These are phyloP conservation scores for Sistotremastrum niveocremeum DNA, from an alignment of 768 basidiomycete species.

Conservation along the genomic window DNA sequence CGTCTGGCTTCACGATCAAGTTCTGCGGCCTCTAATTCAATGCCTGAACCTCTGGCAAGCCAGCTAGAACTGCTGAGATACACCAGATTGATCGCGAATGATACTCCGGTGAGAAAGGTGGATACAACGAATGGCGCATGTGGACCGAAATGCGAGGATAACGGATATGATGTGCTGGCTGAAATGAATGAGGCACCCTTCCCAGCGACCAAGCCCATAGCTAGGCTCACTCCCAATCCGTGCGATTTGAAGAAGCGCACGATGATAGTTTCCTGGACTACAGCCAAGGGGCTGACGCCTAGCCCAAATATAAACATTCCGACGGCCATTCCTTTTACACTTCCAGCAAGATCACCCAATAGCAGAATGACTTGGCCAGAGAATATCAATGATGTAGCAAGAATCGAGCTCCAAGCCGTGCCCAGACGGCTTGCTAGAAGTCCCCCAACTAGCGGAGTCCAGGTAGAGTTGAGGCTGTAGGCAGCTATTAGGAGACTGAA, in stretches of 20 bases:
- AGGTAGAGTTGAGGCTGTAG: constrained; percentile 58
- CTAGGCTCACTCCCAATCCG: constrained; percentile 64
- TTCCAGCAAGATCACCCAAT: constrained; percentile 43
- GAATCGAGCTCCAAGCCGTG: constrained; percentile 55
- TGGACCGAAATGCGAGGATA: constrained; percentile 52
- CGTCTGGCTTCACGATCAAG: constrained; percentile 39
- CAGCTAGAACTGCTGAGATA: constrained; percentile 54
- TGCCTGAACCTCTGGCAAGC: constrained; percentile 46
- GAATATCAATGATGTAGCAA: constrained; percentile 64
- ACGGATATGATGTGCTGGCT: constrained; percentile 61
- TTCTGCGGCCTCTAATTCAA: constrained; percentile 52
- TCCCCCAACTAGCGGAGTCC: constrained; percentile 72
- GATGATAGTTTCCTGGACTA: constrained; percentile 76
- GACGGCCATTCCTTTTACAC: constrained; percentile 55
- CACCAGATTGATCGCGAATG: constrained; percentile 52
- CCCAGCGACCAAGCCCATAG: constrained; percentile 71
- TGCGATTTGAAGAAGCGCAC: constrained; percentile 69
- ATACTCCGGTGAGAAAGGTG: constrained; percentile 47
- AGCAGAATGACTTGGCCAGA: constrained; percentile 59
- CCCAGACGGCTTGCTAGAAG: constrained; percentile 57
- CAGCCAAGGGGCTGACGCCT: constrained; percentile 66
- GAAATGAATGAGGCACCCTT: constrained; percentile 68
- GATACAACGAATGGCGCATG: constrained; percentile 66
- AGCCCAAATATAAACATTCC: constrained; percentile 74
- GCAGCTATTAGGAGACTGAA: constrained; percentile 69